These are phyloP conservation scores for Coccomyxa sp. DNA, from an alignment of 139 green algal species.

Conservation along the genomic window DNA sequence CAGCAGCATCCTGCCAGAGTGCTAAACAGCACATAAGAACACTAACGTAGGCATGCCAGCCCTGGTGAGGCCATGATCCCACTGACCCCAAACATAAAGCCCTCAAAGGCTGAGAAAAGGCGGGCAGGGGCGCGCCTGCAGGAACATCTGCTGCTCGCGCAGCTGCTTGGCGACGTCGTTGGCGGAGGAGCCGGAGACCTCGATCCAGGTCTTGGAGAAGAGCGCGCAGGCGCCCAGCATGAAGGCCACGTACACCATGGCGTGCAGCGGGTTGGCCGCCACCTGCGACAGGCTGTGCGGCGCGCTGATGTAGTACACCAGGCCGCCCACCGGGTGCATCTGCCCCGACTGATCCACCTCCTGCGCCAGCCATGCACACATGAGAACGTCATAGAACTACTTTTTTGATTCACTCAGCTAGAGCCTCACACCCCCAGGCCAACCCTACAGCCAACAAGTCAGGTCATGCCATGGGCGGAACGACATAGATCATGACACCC, in stretches of 20 bases:
- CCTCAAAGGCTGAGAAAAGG: too few species aligned
- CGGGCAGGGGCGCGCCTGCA: constrained; percentile 41
- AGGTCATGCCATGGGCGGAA: too few species aligned
- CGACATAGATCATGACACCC: too few species aligned
- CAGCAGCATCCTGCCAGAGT: neutral
- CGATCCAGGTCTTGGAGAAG: constrained; percentile 99
- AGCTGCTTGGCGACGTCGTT: constrained; percentile 97
- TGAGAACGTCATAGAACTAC: too few species aligned
- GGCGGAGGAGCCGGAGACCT: constrained; percentile 93
- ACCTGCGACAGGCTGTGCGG: constrained; percentile 79
- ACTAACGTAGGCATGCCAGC: too few species aligned
- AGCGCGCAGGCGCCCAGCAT: constrained; percentile 96
- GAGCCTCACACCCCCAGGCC: too few species aligned
- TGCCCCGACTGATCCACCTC: constrained; percentile 71
- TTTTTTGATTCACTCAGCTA: too few species aligned
- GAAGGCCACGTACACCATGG: constrained; percentile 96
- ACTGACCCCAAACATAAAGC: too few species aligned
- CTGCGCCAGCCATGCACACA: too few species aligned
- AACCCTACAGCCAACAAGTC: too few species aligned
- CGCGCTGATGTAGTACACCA: constrained; percentile 99
- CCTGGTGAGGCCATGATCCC: too few species aligned
- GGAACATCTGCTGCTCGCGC: constrained; percentile 95
- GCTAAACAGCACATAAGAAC: neutral
- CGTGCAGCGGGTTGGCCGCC: constrained; percentile 92
- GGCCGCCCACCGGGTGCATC: constrained; percentile 87